A percentile compares a stretch with the other conserved stretches of the same genome.
phyloP scores from a whole-genome alignment of 2,329 filamentous ascomycete species.

The Fusarium sterilihyphosum region DNA sequence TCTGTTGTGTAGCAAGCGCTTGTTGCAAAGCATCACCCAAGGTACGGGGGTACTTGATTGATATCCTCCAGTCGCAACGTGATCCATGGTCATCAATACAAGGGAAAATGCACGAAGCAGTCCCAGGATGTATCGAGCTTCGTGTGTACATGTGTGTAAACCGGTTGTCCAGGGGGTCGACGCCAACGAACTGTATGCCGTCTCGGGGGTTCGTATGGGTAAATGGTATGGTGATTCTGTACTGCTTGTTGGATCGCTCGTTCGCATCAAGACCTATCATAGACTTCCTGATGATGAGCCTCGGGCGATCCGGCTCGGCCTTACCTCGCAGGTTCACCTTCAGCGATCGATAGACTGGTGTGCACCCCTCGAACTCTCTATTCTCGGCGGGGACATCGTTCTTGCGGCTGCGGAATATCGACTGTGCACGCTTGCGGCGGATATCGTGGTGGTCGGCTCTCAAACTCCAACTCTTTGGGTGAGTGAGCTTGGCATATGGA shows the following conservation, averaged over 20 bases:
- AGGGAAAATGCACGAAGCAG: constrained; percentile 87
- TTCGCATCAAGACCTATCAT: constrained; percentile 45
- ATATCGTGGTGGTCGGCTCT: constrained; percentile 80
- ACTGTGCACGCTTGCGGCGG: constrained; percentile 72
- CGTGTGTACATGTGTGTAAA: constrained; percentile 94
- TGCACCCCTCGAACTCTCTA: constrained; percentile 65
- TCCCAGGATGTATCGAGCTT: constrained; percentile 80
- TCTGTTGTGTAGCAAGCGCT: constrained; percentile 55
- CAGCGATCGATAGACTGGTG: constrained; percentile 65
- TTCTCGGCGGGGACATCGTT: constrained; percentile 65
- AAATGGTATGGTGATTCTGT: constrained; percentile 76
- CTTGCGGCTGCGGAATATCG: constrained; percentile 60
- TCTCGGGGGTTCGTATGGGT: constrained; percentile 79
- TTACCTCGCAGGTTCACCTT: constrained; percentile 56
- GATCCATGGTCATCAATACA: constrained; percentile 88
- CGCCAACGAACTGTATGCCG: constrained; percentile 90
- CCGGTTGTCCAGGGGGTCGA: constrained; percentile 79
- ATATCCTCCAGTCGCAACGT: constrained; percentile 87
- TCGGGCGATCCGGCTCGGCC: constrained; percentile 52
- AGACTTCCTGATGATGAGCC: constrained; percentile 58
- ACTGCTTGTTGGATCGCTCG: constrained; percentile 57
- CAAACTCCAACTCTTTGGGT: constrained; percentile 70
- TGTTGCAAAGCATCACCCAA: constrained; percentile 78
- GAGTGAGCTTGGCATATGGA: constrained; percentile 72
- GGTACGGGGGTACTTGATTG: constrained; percentile 85